phyloP scores from a whole-genome alignment of 2,329 filamentous ascomycete species.

The Curvularia lunata region DNA sequence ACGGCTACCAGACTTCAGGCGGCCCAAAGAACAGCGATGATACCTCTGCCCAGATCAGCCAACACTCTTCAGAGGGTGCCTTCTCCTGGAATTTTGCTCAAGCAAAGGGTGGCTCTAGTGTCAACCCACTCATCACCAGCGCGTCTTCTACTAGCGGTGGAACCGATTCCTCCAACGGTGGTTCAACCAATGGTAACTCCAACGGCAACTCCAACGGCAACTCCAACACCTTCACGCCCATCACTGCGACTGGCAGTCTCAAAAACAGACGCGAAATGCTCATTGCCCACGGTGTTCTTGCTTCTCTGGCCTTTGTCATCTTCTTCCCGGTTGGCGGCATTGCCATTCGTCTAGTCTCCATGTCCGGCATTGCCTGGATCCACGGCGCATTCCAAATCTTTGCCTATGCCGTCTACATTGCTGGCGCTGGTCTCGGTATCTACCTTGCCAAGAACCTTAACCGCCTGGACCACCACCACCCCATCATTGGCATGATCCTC shows the following conservation, averaged over 20 bases:
- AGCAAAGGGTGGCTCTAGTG: slow-evolving; percentile 58
- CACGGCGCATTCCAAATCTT: slow-evolving; percentile 57
- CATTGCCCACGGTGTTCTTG: slow-evolving; percentile 54
- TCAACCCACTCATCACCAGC: slow-evolving; percentile 51
- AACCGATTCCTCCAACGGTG: too few relatives aligned
- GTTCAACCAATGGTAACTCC: slow-evolving; percentile 13
- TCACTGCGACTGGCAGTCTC: slow-evolving; percentile 11
- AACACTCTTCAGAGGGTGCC: slow-evolving; percentile 53
- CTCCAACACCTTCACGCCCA: slow-evolving; percentile 24
- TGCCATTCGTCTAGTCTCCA: slow-evolving; percentile 51
- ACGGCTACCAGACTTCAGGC: slow-evolving; percentile 54
- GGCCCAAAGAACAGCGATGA: slow-evolving; percentile 57
- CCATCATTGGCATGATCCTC: slow-evolving; percentile 62
- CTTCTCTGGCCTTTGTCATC: slow-evolving; percentile 53
- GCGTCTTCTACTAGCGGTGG: slow-evolving; percentile 30
- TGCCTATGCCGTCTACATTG: slow-evolving; percentile 56
- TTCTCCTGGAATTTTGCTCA: slow-evolving; percentile 57
- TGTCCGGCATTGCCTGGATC: slow-evolving; percentile 53
- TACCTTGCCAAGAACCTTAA: slow-evolving; percentile 53
- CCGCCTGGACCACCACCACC: slow-evolving; percentile 53
- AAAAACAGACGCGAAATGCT: slow-evolving; percentile 42
- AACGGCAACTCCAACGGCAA: too few relatives aligned
- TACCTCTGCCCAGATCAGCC: slow-evolving; percentile 50
- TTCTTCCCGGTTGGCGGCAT: slow-evolving; percentile 56
- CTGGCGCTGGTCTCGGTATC: slow-evolving; percentile 60